phyloP scores from a whole-genome alignment of 2,329 filamentous ascomycete species.

The Malbranchea zuffiana region DNA sequence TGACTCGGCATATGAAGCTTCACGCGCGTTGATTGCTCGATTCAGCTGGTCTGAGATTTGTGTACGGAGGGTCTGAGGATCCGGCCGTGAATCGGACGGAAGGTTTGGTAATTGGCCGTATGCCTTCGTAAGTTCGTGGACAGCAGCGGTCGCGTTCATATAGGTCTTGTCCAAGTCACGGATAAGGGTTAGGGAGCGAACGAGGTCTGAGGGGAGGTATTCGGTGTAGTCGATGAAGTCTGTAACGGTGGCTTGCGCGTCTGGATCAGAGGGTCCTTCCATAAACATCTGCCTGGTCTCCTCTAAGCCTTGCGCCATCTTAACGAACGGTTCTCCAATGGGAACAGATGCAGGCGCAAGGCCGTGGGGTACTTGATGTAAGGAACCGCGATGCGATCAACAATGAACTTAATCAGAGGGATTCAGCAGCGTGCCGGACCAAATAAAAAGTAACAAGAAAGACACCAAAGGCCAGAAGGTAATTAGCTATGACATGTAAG shows the following conservation, averaged over 20 bases:
- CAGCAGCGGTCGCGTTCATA: constrained; percentile 29
- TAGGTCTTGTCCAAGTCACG: constrained; percentile 39
- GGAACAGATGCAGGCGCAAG: background rate
- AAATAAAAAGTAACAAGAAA: too few relatives aligned
- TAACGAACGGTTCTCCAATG: constrained; percentile 6
- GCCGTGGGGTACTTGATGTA: background rate
- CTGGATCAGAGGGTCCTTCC: constrained; percentile 48
- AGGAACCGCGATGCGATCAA: constrained; percentile 2
- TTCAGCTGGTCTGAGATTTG: constrained; percentile 48
- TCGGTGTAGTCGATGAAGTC: constrained; percentile 61
- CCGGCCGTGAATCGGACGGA: constrained; percentile 39
- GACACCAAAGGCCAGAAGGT: too few relatives aligned
- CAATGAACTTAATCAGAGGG: too few relatives aligned
- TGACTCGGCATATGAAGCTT: constrained; percentile 47
- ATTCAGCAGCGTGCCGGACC: too few relatives aligned
- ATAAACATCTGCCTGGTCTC: constrained; percentile 34
- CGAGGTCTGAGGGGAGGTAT: constrained; percentile 55
- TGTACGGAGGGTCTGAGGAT: constrained; percentile 42
- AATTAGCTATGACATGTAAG: too few relatives aligned
- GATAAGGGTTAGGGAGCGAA: constrained; percentile 53
- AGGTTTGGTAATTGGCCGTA: constrained; percentile 43
- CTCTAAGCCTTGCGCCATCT: constrained; percentile 34
- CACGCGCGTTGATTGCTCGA: constrained; percentile 44
- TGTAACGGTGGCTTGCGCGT: constrained; percentile 54
- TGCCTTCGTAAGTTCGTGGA: constrained; percentile 34